Percentiles rank a stretch among this genome's conserved stretches.
Conservation (phyloP, 441 rosid species). For the Jatropha multifida region DNA sequence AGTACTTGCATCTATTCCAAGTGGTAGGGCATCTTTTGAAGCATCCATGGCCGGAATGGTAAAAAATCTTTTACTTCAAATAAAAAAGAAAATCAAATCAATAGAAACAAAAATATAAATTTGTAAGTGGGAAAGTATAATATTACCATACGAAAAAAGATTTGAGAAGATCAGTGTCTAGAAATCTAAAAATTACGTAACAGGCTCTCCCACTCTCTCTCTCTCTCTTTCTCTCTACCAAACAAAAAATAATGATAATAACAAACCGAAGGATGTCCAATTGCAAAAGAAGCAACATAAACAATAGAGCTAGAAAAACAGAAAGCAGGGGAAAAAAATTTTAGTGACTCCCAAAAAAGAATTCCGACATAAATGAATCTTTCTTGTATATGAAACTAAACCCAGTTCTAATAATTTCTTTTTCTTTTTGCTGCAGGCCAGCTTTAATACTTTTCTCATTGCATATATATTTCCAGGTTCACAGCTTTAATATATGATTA, state of each 20-base stretch:
- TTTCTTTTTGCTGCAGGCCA: neutral
- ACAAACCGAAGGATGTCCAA: too few species aligned
- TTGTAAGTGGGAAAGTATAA: neutral
- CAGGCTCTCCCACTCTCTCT: neutral
- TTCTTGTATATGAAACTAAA: neutral
- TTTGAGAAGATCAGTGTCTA: neutral
- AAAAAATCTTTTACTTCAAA: conserved; percentile 34
- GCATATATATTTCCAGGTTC: neutral
- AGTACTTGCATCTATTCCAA: conserved; percentile 46
- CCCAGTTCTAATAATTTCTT: neutral
- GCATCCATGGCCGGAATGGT: conserved; percentile 53
- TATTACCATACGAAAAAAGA: neutral
- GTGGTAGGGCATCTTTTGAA: conserved; percentile 39
- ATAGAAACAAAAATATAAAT: neutral
- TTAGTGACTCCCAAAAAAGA: neutral
- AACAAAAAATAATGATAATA: neutral
- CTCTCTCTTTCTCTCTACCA: neutral
- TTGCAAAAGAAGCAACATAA: neutral
- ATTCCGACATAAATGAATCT: neutral
- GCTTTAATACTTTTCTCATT: neutral
- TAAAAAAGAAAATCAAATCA: conserved; percentile 19
- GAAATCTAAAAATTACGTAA: neutral
- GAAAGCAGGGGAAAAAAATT: neutral
- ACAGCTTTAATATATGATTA: too few species aligned
- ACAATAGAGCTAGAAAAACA: neutral